Evolutionary conservation across 2,329 filamentous ascomycete genomes (phyloP).

Genomic region (Cladophialophora exuberans): DNA sequence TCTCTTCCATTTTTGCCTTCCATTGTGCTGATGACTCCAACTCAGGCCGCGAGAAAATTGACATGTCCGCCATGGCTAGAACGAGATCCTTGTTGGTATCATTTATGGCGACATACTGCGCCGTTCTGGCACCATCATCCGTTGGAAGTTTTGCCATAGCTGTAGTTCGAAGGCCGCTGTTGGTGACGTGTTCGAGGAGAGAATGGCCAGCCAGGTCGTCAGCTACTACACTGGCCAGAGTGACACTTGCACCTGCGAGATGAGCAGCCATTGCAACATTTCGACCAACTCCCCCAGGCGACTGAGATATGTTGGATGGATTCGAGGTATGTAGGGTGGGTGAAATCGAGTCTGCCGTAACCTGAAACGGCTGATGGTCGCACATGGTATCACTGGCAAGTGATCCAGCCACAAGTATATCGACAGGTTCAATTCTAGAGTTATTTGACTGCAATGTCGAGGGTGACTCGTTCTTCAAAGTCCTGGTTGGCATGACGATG

Average conservation of each 20-base stretch:
- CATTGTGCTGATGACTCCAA: slow-evolving; percentile 59
- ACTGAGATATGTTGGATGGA: slow-evolving; percentile 76
- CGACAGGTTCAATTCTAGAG: slow-evolving; percentile 41
- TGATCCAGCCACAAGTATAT: slow-evolving; percentile 84
- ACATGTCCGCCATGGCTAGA: slow-evolving; percentile 96
- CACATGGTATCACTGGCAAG: slow-evolving; percentile 87
- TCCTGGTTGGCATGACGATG: neutral
- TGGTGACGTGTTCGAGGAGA: slow-evolving; percentile 67
- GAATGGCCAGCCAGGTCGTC: slow-evolving; percentile 77
- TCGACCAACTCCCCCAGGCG: slow-evolving; percentile 86
- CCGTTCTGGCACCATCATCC: slow-evolving; percentile 66
- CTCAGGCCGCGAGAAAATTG: slow-evolving; percentile 65
- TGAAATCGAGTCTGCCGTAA: slow-evolving; percentile 38
- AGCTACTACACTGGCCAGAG: slow-evolving; percentile 78
- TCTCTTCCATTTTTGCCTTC: slow-evolving; percentile 60
- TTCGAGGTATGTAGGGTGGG: slow-evolving; percentile 76
- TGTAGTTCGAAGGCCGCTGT: slow-evolving; percentile 65
- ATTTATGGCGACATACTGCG: slow-evolving; percentile 91
- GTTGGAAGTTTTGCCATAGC: slow-evolving; percentile 63
- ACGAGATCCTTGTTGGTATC: slow-evolving; percentile 79
- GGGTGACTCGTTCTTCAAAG: neutral
- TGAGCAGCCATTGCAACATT: slow-evolving; percentile 88
- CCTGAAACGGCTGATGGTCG: slow-evolving; percentile 64
- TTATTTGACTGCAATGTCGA: neutral
- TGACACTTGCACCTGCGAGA: slow-evolving; percentile 66